phyloP scores from a whole-genome alignment of 331 rosid species.

The Malus hybrid region DNA sequence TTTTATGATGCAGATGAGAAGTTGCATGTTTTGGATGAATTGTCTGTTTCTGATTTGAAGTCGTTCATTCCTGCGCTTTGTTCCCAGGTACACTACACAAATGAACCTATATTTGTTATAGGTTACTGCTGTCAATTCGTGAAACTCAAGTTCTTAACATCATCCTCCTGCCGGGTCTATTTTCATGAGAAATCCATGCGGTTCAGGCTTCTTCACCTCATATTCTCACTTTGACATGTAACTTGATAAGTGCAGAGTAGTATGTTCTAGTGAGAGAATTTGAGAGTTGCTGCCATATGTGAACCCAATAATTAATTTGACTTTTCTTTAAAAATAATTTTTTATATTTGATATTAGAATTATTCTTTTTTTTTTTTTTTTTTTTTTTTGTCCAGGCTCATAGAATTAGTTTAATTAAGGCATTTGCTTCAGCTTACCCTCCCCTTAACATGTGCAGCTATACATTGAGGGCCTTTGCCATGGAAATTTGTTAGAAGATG shows the following conservation, averaged over 20 bases:
- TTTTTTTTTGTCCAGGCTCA: neutral
- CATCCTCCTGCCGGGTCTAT: neutral
- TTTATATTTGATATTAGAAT: neutral
- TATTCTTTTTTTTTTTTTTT: neutral
- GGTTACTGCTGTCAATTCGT: neutral
- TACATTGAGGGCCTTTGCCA: slow-evolving; percentile 90
- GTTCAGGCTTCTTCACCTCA: neutral
- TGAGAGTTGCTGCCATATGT: neutral
- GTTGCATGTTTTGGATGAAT: slow-evolving; percentile 39
- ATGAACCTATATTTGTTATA: neutral
- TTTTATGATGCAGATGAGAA: slow-evolving; percentile 73
- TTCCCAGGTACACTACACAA: slow-evolving; percentile 59
- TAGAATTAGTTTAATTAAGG: slow-evolving; percentile 10
- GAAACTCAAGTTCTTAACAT: neutral
- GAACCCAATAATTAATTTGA: neutral
- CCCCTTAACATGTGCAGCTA: slow-evolving; percentile 38
- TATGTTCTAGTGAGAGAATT: neutral
- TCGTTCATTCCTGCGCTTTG: slow-evolving; percentile 63
- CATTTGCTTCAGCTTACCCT: slow-evolving; percentile 12
- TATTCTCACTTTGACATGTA: neutral
- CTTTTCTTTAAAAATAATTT: neutral
- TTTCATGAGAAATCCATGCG: neutral
- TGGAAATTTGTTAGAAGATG: slow-evolving; percentile 77
- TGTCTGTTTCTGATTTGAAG: slow-evolving; percentile 56
- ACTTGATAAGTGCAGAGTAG: neutral